phyloP scores from a whole-genome alignment of 73 alveolate species.

The Paramecium bursaria region DNA sequence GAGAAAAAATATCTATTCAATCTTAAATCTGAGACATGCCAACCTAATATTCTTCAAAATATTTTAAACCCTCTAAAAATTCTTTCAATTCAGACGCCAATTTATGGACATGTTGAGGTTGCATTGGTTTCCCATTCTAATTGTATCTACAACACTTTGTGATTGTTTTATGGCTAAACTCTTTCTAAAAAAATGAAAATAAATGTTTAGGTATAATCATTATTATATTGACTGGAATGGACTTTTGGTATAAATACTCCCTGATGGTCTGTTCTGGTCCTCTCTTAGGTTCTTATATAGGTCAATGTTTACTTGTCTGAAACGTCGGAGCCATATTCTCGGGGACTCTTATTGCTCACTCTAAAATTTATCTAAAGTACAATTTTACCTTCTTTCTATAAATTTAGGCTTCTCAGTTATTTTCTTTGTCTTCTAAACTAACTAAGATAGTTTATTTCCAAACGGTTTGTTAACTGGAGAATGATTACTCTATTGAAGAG shows the following conservation, averaged over 20 bases:
- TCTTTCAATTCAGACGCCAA: neutral
- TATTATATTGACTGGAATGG: constrained; percentile 54
- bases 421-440: constrained; percentile 40
- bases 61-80: neutral
- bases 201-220: neutral
- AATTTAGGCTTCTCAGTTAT: neutral
- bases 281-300: constrained; percentile 59
- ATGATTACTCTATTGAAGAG: constrained; percentile 3
- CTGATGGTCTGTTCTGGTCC: constrained; percentile 9
- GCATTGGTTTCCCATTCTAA: constrained; percentile 52
- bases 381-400: constrained; percentile 2
- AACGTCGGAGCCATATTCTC: constrained; percentile 51
- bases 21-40: neutral
- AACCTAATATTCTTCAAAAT: neutral
- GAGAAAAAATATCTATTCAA: constrained; percentile 46
- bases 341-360: constrained; percentile 2
- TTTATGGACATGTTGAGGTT: constrained; percentile 46
- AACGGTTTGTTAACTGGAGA: constrained; percentile 31
- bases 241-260: neutral
- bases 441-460: constrained; percentile 1
- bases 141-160: constrained; percentile 63
- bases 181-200: constrained; percentile 50
- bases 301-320: constrained; percentile 57
- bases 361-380: constrained; percentile 32
- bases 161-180: neutral